Evolutionary conservation across 164 flowering plant genomes (phyloP).

Genomic region (Platanus orientalis): DNA sequence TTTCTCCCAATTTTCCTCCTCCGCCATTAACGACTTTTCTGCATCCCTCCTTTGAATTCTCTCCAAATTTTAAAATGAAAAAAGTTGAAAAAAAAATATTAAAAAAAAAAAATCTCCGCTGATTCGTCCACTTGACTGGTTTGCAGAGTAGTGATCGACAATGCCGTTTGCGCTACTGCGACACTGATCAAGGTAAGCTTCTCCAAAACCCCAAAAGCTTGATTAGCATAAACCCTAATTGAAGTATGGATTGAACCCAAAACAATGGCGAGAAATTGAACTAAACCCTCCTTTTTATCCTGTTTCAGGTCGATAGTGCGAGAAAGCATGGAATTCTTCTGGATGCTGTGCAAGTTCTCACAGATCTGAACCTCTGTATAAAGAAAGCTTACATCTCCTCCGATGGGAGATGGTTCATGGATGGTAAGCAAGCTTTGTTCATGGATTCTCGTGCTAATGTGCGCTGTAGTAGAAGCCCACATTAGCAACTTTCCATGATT

Average conservation of each 20-base stretch:
- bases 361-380: slow-evolving; percentile 68
- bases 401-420: slow-evolving; percentile 72
- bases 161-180: slow-evolving; percentile 54
- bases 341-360: slow-evolving; percentile 81
- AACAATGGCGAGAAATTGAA: slow-evolving; percentile 30
- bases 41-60: slow-evolving; percentile 14
- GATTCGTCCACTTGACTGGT: slow-evolving; percentile 3
- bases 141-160: slow-evolving; percentile 75
- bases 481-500: background rate
- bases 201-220: slow-evolving; percentile 2
- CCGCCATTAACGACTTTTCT: background rate
- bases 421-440: slow-evolving; percentile 31
- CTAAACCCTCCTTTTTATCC: background rate
- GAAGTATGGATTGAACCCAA: slow-evolving; percentile 32
- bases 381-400: slow-evolving; percentile 63
- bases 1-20: background rate
- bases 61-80: background rate
- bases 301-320: slow-evolving; percentile 32
- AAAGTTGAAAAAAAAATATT: no score
- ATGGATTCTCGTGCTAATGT: background rate
- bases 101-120: background rate
- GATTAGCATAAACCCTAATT: no score
- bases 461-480: background rate
- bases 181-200: slow-evolving; percentile 63
- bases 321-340: slow-evolving; percentile 55